Percentiles rank a stretch among this genome's conserved stretches.
phyloP scores from a whole-genome alignment of 345 rosid genomes.

The Excoecaria agallocha region DNA sequence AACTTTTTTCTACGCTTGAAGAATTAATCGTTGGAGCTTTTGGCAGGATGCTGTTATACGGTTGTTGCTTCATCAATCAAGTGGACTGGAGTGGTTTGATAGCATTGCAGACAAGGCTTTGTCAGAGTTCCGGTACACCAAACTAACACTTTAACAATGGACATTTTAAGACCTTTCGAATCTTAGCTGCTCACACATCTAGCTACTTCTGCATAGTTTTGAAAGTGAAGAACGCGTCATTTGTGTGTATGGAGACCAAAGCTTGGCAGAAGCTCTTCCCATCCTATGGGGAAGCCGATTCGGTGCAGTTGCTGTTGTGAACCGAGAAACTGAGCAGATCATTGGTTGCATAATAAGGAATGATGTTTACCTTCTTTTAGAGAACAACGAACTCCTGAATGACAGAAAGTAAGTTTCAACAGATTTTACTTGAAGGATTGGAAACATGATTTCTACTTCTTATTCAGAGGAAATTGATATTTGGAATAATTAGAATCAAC shows the following conservation, averaged over 20 bases:
- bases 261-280: constrained; percentile 34
- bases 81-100: constrained; percentile 50
- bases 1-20: background rate
- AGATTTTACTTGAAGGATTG: too few species aligned
- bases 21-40: background rate
- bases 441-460: too few species aligned
- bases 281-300: constrained; percentile 23
- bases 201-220: constrained; percentile 19
- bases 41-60: constrained; percentile 38
- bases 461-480: background rate
- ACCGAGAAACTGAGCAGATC: constrained; percentile 20
- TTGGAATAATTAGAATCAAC: too few species aligned
- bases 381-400: constrained; percentile 22
- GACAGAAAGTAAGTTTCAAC: constrained; percentile 22
- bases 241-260: constrained; percentile 29
- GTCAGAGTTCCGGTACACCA: constrained; percentile 27
- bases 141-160: background rate
- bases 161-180: background rate
- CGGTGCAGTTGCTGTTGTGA: constrained; percentile 24
- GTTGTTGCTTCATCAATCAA: constrained; percentile 38
- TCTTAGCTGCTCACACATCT: background rate
- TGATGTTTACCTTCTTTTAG: constrained; percentile 35
- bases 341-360: constrained; percentile 29
- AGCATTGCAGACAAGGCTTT: constrained; percentile 37
- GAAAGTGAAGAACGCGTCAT: constrained; percentile 26